Evolutionary conservation across 2,329 filamentous ascomycete genomes (phyloP), one percentile per base, ranked within the genome.

Genomic region (Calycina herbarum): DNA sequence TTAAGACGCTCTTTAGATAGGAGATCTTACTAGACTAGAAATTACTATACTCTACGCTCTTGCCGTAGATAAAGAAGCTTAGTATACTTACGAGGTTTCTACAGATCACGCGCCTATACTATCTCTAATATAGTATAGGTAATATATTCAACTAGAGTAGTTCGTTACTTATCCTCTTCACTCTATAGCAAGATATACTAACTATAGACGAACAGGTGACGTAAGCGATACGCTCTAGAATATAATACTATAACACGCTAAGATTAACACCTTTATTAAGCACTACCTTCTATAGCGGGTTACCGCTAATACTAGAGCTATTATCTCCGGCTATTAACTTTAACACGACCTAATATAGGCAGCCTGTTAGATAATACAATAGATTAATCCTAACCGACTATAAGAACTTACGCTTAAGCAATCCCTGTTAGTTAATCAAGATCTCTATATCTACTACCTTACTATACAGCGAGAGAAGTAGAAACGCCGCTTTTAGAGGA

Each of bases 121-220:
- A 31, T 62, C 67, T 74, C 57, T 63, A 61, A 38, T 73, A 73
- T 57, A 57, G 61, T 63, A 57, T 61, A 51, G 67, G 64, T 15
- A 74, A 75, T 51, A 60, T 38, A 13, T 69, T 70, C 27, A 70
- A 71, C 59, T n/a, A 69, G 61, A 73, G 67, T 64, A 38, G 69
- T 73, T 57, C 59, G 17, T 27, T 10, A 7, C 58, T n/a, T 24
- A 35, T 7, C 27, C 51, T 60, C 33, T 63, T 15, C 38, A 56
- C 45, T 17, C 57, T n/a, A 17, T 20, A 31, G 17, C 58, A 24
- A 10, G 40, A 66, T 64, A 63, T 70, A 29, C 64, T 70, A 70
- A 68, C 58, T 29, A 13, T 60, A 56, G 24, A 66, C 40, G 17
- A 48, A 63, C n/a, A 69, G 40, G 54, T 57, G 40, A 67, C 38